Evolutionary conservation across 441 rosid species (phyloP), one percentile per base, ranked within the genome.

Genomic region (Isatis lusitanica): DNA sequence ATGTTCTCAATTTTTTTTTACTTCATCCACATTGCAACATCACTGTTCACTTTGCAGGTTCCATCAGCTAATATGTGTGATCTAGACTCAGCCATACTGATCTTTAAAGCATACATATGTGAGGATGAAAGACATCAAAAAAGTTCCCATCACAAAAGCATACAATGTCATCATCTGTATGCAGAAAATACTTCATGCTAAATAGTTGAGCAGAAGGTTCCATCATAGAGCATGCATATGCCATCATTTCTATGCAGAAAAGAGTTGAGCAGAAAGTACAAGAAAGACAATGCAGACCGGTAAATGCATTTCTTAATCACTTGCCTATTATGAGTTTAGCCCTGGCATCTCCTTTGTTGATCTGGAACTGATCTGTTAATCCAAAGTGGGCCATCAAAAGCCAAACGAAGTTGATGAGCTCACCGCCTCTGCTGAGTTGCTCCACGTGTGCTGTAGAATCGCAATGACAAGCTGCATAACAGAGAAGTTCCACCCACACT

Each of bases 341-440:
- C 28, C 86, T 82, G 6, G 81, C 86, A 55, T 82, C 88, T 35
- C 88, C 88, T 78, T 81, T 81, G 11, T 79, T 81, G 57, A 83
- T 81, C 30, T 85, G 85, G 63, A 81, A 84, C 78, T 79, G 85
- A 57, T 84, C 83, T 6, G 82, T 85, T 2, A 90, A 60, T 9
- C 96, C 88, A 60, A 90, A 78, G 68, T 88, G 91, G 57, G 90
- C 85, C 88, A 88, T 88, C 64, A 88, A 17, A 40, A 88, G 68
- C 96, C 96, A 90, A 44, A 86, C 86, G 48, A 85, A 81, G 56
- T 84, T 84, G 3, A 84, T 38, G 1, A 88, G 79, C 89, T 90
- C 87, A 6, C 86, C 91, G 0, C 93, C 93, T 80, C 84, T 85
- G 30, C 88, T 81, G 6, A 85, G 73, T 39, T 81, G 84, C 39